phyloP scores from a whole-genome alignment of 2,329 filamentous ascomycete species.

The Cryphonectria naterciae region DNA sequence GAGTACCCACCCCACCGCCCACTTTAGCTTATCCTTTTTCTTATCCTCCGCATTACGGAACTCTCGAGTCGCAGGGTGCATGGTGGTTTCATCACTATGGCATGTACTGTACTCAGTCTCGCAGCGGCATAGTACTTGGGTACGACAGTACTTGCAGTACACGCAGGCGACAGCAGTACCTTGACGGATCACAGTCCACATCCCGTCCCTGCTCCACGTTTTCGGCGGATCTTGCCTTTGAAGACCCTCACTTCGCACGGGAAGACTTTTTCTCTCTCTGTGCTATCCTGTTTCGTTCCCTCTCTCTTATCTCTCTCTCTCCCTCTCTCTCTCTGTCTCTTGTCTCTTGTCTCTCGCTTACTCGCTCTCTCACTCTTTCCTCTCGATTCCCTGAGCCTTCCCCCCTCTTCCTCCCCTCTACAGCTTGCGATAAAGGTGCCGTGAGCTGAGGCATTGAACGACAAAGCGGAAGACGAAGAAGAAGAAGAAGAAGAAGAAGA shows the following conservation, averaged over 20 bases:
- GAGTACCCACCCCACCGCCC: constrained; percentile 16
- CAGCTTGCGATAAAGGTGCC: background rate
- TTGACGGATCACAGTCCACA: constrained; percentile 22
- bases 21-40: constrained; percentile 21
- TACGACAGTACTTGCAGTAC: background rate
- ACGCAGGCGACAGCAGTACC: constrained; percentile 16
- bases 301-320: constrained; percentile 6
- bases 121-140: background rate
- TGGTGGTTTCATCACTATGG: background rate
- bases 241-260: constrained; percentile 19
- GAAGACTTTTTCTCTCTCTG: constrained; percentile 20
- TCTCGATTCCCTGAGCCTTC: background rate
- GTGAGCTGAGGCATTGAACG: background rate
- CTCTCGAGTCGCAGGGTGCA: background rate
- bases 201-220: constrained; percentile 27
- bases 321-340: background rate
- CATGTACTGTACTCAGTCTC: too few species aligned
- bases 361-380: constrained; percentile 13
- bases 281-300: background rate
- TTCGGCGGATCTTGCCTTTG: constrained; percentile 23
- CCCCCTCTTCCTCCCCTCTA: background rate
- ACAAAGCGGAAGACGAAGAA: background rate
- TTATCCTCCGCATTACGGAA: constrained; percentile 28
- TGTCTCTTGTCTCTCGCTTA: background rate
- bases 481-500: background rate